Conservation (phyloP, 2,329 filamentous ascomycete species). For the Elsinoe arachidis region DNA sequence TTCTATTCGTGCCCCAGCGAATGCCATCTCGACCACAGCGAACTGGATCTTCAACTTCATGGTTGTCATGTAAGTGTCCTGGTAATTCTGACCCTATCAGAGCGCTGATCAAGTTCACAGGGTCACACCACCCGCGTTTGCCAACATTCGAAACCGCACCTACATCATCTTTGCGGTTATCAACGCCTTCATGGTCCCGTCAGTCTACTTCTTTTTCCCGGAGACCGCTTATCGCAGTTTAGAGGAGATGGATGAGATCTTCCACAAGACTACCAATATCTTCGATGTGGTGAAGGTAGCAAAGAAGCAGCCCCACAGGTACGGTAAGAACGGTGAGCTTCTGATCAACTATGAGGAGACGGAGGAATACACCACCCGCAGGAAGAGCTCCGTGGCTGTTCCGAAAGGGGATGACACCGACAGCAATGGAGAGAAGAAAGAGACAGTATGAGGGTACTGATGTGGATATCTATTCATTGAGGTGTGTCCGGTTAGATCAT, state of each 20-base stretch:
- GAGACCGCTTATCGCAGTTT: constrained; percentile 15
- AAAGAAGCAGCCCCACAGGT: constrained; percentile 44
- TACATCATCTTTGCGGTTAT: constrained; percentile 56
- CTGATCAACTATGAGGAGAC: constrained; percentile 43
- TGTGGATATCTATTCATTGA: constrained; percentile 11
- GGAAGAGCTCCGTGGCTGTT: not conserved
- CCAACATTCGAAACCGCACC: constrained; percentile 49
- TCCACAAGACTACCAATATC: constrained; percentile 12
- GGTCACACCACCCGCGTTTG: constrained; percentile 48
- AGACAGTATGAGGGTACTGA: constrained; percentile 19
- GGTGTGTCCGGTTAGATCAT: too few relatives aligned
- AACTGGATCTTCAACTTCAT: constrained; percentile 54
- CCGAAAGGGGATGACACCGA: not conserved
- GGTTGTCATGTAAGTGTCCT: constrained; percentile 13
- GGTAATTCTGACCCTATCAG: not conserved
- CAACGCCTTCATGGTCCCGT: constrained; percentile 51
- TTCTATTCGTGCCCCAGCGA: constrained; percentile 27
- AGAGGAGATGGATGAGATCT: constrained; percentile 18
- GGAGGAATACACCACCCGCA: not conserved
- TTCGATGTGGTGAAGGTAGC: constrained; percentile 35
- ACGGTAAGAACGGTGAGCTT: constrained; percentile 52
- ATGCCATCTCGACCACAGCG: constrained; percentile 37
- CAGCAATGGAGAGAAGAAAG: constrained; percentile 10
- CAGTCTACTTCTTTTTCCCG: constrained; percentile 24
- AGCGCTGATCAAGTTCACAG: constrained; percentile 15